Base-by-base conservation (phyloP, 2,329 filamentous ascomycete species). In the Tetracladium maxilliforme region DNA sequence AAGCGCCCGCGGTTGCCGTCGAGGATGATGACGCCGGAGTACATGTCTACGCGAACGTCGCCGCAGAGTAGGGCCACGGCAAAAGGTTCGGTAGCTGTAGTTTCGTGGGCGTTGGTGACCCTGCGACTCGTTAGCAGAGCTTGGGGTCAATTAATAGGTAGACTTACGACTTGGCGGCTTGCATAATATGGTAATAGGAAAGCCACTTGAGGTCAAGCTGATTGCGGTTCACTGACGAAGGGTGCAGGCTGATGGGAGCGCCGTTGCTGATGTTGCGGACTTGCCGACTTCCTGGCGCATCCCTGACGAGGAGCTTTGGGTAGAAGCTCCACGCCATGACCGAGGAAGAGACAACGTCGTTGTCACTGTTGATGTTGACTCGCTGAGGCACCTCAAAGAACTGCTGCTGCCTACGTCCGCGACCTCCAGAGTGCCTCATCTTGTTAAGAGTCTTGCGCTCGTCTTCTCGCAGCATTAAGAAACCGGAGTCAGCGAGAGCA, bases 121-220 rank as follows among this genome's bases (percentile, higher is more conserved):
- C 70, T 75, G 25, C n/a, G 6, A 21, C 17, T 16, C 21, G 10
- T 48, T 32, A 51, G 41, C 30, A 25, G 30, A 10, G 27, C 13
- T n/a, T 13, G 10, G 10, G 6, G n/a, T 15, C 11, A 5, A 16
- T 4, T 16, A 10, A 7, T 7, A 16, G 6, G 24, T 14, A 22
- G 20, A 60, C 57, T 64, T 66, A 64, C 74, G 81, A 54, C 58
- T 76, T 84, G 4, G 79, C n/a, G n/a, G n/a, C 78, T 48, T 94
- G 86, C 82, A 95, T 92, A 35, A 95, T 93, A 47, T 92, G 80
- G 53, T 95, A 95, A 48, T 93, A 98, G 1, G 81, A 90, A 22
- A 98, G 56, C 72, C 82, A 95, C 42, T 73, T 76, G 19, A 84
- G 56, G 20, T 72, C 68, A 23, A 61, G 56, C 31, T 58, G 59